Evolutionary conservation across 78 protist species (phyloP), one percentile per base, ranked within the genome.

Genomic region (Speleostelium caveatum): DNA sequence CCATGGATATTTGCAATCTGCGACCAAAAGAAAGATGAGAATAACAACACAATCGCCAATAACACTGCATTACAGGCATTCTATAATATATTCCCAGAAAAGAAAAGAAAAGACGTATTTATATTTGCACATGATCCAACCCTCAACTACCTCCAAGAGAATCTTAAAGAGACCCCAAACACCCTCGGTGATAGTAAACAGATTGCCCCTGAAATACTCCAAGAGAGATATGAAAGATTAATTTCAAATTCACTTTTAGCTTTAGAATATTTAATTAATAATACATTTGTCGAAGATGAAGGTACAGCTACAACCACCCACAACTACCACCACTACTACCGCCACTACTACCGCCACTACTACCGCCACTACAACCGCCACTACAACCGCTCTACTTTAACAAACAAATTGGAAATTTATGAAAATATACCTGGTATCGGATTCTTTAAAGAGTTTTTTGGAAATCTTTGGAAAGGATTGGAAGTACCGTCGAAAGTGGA

Each of bases 111-210:
- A 2, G 89, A 80, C 56, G 89, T 80, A n/a, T 80, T 67, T 35
- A 53, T 30, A 26, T 80, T 80, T 68, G 89, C 65, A 45, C 89
- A 80, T 55, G 89, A 80, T 36, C 26, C 30, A n/a, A 77, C 89
- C n/a, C 24, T 80, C 7, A 58, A 71, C 10, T 80, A 80, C 55
- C 32, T 80, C 22, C 22, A 61, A 41, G 89, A 80, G 51, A 80
- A 80, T 32, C 35, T 80, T 7, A 60, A 80, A 36, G 89, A 80
- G 58, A 80, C 75, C 1, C 26, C 68, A 17, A 38, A 58, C 16
- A 80, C 89, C 7, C 39, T 80, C 16, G 89, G 89, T 39, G 89
- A 80, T 56, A 73, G 89, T 39, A 80, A 80, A 53, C 32, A 75
- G 7, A 21, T 68, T 19, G 28, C 68, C 32, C 89, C 74, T 26